Base-by-base conservation (phyloP, 2,329 filamentous ascomycete species). In the Cladophialophora carrionii region DNA sequence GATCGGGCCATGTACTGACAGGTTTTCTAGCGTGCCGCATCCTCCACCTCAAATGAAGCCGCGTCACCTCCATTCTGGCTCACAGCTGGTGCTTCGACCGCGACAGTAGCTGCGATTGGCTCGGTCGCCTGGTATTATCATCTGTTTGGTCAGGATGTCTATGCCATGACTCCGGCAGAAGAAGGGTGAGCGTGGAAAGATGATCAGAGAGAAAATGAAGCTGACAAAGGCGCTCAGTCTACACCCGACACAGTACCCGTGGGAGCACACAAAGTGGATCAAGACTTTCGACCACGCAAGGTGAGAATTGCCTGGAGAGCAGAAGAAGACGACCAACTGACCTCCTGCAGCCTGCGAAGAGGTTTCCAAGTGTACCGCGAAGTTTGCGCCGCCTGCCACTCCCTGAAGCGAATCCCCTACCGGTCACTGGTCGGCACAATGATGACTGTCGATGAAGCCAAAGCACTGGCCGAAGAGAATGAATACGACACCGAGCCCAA, bases 311-410 rank as follows among this genome's bases (percentile, higher is more conserved):
- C 57, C 62, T 60, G 52, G 14, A 49, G 17, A 56, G 17, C 12
- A n/a, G 12, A 14, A 43, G 26, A 14, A 46, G 26, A 53, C 63
- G 67, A 68, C 70, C 71, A 65, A 71, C 66, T 73, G 64, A 74
- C 68, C 61, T 63, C 37, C 32, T 66, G 7, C 72, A 96, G 93
- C 75, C 92, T 99, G 72, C 95, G 95, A 80, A 93, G 95, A 84
- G 95, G 95, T 82, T 99, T 98, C 88, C 93, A 96, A 83, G 95
- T 99, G 78, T 99, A 99, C 86, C 92, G 90, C 74, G 95, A 99
- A 83, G 95, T 99, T 76, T 99, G 95, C 86, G 88, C 93, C 68
- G 92, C 92, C 74, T 99, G 95, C 87, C 95, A 99, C 86, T 99
- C 95, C 70, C 89, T 99, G 70, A 89, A 85, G 81, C 91, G 95